Conservation (phyloP, 1,284 basidiomycete species). For the Apiotrichum mycotoxinovorans region DNA sequence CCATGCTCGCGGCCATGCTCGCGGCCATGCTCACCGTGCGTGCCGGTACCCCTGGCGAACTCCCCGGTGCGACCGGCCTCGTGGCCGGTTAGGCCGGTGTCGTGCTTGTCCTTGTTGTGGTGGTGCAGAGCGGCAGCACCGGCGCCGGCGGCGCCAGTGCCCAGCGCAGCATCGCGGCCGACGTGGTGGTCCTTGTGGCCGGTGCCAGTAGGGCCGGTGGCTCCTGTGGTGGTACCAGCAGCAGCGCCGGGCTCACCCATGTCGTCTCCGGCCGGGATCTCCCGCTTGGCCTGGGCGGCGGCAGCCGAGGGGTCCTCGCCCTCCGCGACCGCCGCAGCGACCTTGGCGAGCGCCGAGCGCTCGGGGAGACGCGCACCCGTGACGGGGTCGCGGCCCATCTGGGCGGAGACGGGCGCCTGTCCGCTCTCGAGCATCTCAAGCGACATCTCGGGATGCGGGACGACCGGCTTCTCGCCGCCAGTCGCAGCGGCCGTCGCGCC, state of each 20-base stretch:
- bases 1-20: neutral
- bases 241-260: neutral
- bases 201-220: neutral
- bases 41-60: too few relatives aligned
- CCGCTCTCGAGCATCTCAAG: conserved; percentile 5
- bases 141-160: neutral
- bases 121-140: neutral
- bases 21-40: neutral
- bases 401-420: neutral
- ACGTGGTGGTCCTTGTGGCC: neutral
- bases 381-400: conserved; percentile 7
- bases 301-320: neutral
- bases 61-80: too few relatives aligned
- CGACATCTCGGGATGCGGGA: neutral
- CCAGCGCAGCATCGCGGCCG: neutral
- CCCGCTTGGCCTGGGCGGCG: neutral
- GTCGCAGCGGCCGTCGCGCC: too few relatives aligned
- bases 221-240: neutral
- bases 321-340: neutral
- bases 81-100: neutral
- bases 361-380: neutral
- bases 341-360: neutral
- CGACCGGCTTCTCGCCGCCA: neutral
- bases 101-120: neutral
- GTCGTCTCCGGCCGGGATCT: neutral